Percentiles rank a stretch among this genome's conserved stretches.
Conservation (phyloP, 148 eudicot genomes). For the Amaranthus palmeri region DNA sequence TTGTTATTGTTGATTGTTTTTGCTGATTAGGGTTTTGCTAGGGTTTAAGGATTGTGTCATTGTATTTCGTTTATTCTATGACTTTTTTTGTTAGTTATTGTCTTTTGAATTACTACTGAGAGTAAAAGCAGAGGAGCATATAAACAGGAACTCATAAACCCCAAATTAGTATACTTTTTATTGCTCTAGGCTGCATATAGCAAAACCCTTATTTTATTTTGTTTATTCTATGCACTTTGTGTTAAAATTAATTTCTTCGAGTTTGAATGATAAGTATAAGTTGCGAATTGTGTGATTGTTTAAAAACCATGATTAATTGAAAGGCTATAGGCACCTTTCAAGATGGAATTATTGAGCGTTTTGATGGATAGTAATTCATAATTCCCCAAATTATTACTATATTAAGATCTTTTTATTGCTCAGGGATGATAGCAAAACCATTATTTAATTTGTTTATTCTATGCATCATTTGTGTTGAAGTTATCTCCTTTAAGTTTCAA, state of each 20-base stretch:
- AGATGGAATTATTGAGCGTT: too few species aligned
- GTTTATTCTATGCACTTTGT: neutral
- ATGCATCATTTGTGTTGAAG: neutral
- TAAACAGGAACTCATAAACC: too few species aligned
- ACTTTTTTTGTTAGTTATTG: neutral
- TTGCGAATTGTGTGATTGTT: neutral
- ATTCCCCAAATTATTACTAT: too few species aligned
- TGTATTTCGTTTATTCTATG: neutral
- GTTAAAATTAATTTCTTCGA: neutral
- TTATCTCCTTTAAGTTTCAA: neutral
- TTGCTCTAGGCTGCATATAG: too few species aligned
- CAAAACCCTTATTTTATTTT: neutral
- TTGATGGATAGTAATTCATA: too few species aligned
- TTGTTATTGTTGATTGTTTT: neutral
- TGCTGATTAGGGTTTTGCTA: slow-evolving; percentile 19
- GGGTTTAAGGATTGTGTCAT: slow-evolving; percentile 25
- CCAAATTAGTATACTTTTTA: too few species aligned
- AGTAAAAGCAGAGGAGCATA: too few species aligned
- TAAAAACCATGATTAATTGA: neutral
- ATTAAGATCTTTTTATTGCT: too few species aligned
- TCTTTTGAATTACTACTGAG: too few species aligned
- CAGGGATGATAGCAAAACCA: too few species aligned
- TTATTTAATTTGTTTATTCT: neutral
- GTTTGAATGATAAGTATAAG: neutral
- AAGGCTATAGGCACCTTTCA: too few species aligned